These are phyloP conservation scores for Colletotrichum camelliae DNA, from an alignment of 2,329 filamentous ascomycete species.

Conservation along the genomic window DNA sequence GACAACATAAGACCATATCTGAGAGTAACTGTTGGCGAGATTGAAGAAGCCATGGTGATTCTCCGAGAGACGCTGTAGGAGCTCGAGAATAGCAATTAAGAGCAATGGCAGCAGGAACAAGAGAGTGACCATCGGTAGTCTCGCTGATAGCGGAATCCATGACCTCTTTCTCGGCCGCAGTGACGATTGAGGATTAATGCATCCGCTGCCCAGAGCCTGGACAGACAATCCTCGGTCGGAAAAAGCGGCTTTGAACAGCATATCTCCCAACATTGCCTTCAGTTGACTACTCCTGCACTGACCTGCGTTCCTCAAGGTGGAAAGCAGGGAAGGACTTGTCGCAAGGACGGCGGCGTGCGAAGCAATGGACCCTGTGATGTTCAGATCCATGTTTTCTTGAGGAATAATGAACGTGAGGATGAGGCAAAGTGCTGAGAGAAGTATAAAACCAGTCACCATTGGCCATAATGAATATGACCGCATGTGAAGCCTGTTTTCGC, in stretches of 20 bases:
- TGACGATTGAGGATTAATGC: too few species aligned
- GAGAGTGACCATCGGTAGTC: background rate
- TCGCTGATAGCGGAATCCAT: background rate
- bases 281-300: background rate
- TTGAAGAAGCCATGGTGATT: background rate
- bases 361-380: background rate
- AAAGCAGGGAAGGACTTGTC: background rate
- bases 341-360: background rate
- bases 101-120: background rate
- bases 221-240: too few species aligned
- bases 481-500: background rate
- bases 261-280: background rate
- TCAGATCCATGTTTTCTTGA: background rate
- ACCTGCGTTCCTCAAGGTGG: background rate
- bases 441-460: background rate
- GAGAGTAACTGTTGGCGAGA: background rate
- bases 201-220: too few species aligned
- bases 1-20: background rate
- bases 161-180: background rate
- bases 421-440: background rate
- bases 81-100: background rate
- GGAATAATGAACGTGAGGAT: background rate
- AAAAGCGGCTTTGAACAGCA: background rate
- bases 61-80: background rate
- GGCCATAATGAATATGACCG: background rate